Conservation (phyloP, 2,329 filamentous ascomycete genomes). For the Leptographium galeiforme region DNA sequence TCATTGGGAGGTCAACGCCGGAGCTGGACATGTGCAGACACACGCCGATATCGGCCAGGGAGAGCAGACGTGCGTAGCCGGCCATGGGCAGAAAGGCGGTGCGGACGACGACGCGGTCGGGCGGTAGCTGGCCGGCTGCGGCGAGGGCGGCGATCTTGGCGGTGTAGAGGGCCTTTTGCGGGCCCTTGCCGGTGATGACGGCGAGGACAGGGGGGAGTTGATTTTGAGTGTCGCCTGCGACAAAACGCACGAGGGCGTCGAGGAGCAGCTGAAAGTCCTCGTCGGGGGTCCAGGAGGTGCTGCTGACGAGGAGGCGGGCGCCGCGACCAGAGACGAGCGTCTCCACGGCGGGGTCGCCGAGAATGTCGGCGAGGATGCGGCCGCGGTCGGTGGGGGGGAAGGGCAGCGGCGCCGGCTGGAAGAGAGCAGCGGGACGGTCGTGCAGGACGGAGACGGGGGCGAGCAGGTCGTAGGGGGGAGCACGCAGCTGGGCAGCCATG, state of each 20-base stretch:
- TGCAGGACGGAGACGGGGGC: slow-evolving; percentile 61
- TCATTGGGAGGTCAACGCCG: slow-evolving; percentile 95
- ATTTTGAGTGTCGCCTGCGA: background rate
- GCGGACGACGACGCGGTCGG: slow-evolving; percentile 57
- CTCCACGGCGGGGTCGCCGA: background rate
- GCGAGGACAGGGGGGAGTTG: slow-evolving; percentile 51
- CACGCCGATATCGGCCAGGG: slow-evolving; percentile 76
- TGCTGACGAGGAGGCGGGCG: slow-evolving; percentile 58
- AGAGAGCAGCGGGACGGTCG: slow-evolving; percentile 73
- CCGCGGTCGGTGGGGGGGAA: background rate
- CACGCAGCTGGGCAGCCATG: slow-evolving; percentile 62
- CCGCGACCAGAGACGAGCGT: background rate
- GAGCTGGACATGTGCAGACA: slow-evolving; percentile 88
- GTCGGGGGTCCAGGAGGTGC: slow-evolving; percentile 93
- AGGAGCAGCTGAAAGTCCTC: slow-evolving; percentile 88
- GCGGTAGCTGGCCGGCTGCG: slow-evolving; percentile 47
- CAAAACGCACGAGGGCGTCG: slow-evolving; percentile 62
- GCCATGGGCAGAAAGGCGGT: slow-evolving; percentile 76
- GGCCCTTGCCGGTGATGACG: slow-evolving; percentile 90
- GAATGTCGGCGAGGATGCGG: slow-evolving; percentile 2
- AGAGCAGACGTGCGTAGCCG: slow-evolving; percentile 76
- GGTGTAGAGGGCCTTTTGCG: slow-evolving; percentile 66
- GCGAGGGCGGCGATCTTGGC: slow-evolving; percentile 49
- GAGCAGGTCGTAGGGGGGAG: slow-evolving; percentile 47
- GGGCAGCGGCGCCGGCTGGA: slow-evolving; percentile 46